Base-by-base conservation (phyloP, 176 grass and related monocot genomes). In the Zizania latifolia region DNA sequence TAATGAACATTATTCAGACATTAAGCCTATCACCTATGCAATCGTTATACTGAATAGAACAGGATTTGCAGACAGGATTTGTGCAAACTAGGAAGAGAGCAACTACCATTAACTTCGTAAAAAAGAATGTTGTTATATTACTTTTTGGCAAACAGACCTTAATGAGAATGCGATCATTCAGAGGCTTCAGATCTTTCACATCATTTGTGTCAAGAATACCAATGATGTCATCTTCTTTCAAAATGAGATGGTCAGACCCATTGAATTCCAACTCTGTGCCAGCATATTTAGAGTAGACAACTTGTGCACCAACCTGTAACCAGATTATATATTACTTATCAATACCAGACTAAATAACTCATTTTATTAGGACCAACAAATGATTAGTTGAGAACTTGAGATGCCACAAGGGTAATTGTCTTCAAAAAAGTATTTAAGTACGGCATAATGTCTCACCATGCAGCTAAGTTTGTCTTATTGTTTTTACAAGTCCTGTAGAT, bases 151-250 rank as follows among this genome's bases (percentile, higher is more conserved):
- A 44, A 81, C 62, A 63, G 37, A 93, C 93, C 88, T 97, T 90
- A 84, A 97, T 93, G 10, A 97, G 83, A 90, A 93, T 53, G 28
- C 87, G 93, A 40, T 97, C 93, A 48, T 85, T 78, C 71, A 97
- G 80, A 24, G 93, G 93, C 71, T 97, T 93, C 69, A 97, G 60
- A 86, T 93, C 90, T 74, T 97, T 93, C 21, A 93, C 79, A 70
- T 93, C 88, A 70, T 93, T 90, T 24, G 90, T 79, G 9, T 97
- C 88, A 0, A 97, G 90, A 85, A 97, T 75, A 77, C 93, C 93
- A 41, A 97, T 59, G 59, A 97, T 91, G 60, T 97, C 93, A 81
- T 97, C 88, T 78, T 97, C 88, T 87, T 97, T 97, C 90, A 97
- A 77, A 59, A 97, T 82, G 50, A 97, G 76, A 84, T 97, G 93